phyloP scores from a whole-genome alignment of 2,329 filamentous ascomycete species.

The Waltergamsia citrina region DNA sequence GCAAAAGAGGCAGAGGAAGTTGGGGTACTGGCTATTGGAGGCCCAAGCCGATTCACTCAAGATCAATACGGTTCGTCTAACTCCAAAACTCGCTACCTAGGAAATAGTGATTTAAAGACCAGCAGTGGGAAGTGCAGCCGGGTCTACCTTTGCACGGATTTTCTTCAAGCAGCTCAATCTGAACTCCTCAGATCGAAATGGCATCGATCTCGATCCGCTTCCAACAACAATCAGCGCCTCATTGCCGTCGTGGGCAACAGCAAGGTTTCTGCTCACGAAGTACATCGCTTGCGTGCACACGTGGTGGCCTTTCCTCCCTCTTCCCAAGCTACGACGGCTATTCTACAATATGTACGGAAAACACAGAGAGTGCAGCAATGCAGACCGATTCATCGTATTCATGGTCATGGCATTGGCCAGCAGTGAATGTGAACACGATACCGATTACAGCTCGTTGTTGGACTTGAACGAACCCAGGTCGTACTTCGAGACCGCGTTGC shows the following conservation, averaged over 20 bases:
- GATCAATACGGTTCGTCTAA: constrained; percentile 10
- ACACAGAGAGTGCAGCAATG: constrained; percentile 6
- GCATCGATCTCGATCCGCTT: not conserved
- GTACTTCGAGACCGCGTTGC: constrained; percentile 12
- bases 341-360: constrained; percentile 9
- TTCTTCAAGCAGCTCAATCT: constrained; percentile 14
- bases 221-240: constrained; percentile 4
- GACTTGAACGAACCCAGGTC: constrained; percentile 11
- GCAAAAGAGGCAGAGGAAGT: constrained; percentile 14
- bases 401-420: constrained; percentile 10
- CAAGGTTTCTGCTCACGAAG: constrained; percentile 7
- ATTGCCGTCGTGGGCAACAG: constrained; percentile 10
- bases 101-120: constrained; percentile 3
- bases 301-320: constrained; percentile 15
- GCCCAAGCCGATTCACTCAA: constrained; percentile 7
- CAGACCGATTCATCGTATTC: constrained; percentile 10
- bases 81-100: too few relatives aligned
- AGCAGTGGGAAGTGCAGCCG: constrained; percentile 11
- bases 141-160: constrained; percentile 14
- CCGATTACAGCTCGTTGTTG: constrained; percentile 8
- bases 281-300: constrained; percentile 14
- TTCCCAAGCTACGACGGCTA: constrained; percentile 8
- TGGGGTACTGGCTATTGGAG: constrained; percentile 11
- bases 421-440: constrained; percentile 5
- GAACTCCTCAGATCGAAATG: not conserved